Evolutionary conservation across 2,329 filamentous ascomycete species (phyloP), one percentile per base, ranked within the genome.

Genomic region (Aspergillus fumigatus): DNA sequence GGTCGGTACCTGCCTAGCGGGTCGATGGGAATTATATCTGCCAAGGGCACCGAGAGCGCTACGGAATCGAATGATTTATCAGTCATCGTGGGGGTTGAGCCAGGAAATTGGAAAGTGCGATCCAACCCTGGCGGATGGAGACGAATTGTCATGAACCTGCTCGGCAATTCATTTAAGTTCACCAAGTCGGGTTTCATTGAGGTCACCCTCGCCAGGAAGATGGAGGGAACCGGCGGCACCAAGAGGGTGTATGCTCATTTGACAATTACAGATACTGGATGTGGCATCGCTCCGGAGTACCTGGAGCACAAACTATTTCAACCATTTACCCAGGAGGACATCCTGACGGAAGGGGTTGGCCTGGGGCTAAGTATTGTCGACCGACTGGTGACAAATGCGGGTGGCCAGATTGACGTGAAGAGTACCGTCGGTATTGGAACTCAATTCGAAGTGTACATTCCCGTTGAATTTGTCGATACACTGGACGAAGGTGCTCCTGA

Each of bases 281-380:
- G 77, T 25, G 87, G 87, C 0, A 89, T 89, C 21, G 77, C 78
- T 0, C 70, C 79, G 0, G 80, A 86, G 1, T 89, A 83, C 60
- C 72, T 88, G 1, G 73, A 77, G 26, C 78, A 82, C 17, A 77
- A 79, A 6, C 68, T 88, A 0, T 89, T 85, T 63, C 79, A 78
- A 0, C 83, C 86, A 0, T 89, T 89, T 58, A 71, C 78, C 0
- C 86, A 89, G 59, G 87, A 88, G 62, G 78, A 86, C 38, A 65
- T 74, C 0, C 68, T 88, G 0, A 75, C 80, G 0, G 79, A 82
- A 0, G 87, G 87, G 0, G 83, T 83, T 0, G 87, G 87, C 0
- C 74, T 89, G 0, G 87, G 87, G 0, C 72, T 89, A 19, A 84
- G 80, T 50, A 81, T 89, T 6, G 85, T 88, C 0, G 77, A 80